phyloP scores from a whole-genome alignment of 768 basidiomycete genomes.

The Trametes meyenii region DNA sequence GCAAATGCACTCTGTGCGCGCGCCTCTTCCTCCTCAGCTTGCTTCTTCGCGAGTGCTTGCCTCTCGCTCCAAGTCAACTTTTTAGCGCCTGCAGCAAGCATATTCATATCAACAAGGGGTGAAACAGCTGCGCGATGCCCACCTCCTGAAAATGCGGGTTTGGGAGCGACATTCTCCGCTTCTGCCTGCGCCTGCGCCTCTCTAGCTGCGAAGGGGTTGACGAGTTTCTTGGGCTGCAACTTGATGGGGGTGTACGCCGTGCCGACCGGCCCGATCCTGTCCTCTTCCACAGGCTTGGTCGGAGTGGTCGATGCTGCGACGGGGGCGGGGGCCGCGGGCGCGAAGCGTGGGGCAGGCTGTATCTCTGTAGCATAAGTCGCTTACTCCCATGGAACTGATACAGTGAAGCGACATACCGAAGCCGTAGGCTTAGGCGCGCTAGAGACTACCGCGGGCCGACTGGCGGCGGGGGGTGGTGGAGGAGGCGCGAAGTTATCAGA shows the following conservation, averaged over 20 bases:
- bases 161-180: conserved; percentile 27
- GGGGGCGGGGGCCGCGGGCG: conserved; percentile 38
- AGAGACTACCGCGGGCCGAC: conserved; percentile 28
- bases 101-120: no score
- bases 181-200: conserved; percentile 50
- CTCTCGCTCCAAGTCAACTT: conserved; percentile 95
- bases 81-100: conserved; percentile 47
- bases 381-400: not conserved
- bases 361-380: not conserved
- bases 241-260: conserved; percentile 89
- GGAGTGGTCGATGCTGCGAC: conserved; percentile 52
- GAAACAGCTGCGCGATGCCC: not conserved
- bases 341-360: conserved; percentile 32
- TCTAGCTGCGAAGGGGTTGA: conserved; percentile 75
- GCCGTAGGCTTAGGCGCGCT: conserved; percentile 45
- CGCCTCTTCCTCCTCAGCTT: conserved; percentile 76
- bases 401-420: conserved; percentile 35
- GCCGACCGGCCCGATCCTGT: conserved; percentile 84
- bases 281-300: conserved; percentile 74
- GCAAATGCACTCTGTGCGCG: conserved; percentile 54
- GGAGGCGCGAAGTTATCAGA: conserved; percentile 38
- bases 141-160: conserved; percentile 8
- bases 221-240: conserved; percentile 85
- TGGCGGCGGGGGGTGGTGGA: conserved; percentile 37
- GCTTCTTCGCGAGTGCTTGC: conserved; percentile 89